Percentiles rank a stretch among this genome's conserved stretches.
Conservation (phyloP, 2,329 filamentous ascomycete genomes). For the Acrocalymma vagum region DNA sequence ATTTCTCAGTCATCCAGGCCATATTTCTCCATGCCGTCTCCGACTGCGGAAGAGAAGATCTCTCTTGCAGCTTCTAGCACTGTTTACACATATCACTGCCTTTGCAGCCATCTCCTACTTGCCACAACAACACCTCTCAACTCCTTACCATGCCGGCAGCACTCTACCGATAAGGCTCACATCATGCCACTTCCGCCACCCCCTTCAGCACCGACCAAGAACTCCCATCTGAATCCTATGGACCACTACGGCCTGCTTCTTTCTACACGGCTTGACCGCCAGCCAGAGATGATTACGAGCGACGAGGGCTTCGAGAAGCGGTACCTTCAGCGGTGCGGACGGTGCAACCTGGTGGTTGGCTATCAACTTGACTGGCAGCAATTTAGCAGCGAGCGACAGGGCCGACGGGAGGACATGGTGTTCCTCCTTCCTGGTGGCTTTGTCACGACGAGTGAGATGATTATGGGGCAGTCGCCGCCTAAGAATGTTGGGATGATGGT, state of each 20-base stretch:
- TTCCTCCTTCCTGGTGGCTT: slow-evolving; percentile 70
- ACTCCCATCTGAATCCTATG: slow-evolving; percentile 18
- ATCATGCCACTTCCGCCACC: slow-evolving; percentile 64
- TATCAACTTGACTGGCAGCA: slow-evolving; percentile 68
- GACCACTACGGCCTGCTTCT: slow-evolving; percentile 61
- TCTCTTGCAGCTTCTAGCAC: slow-evolving; percentile 44
- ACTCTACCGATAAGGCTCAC: slow-evolving; percentile 61
- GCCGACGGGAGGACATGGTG: slow-evolving; percentile 57
- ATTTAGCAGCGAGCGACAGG: slow-evolving; percentile 45
- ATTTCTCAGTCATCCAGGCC: slow-evolving; percentile 39
- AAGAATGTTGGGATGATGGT: slow-evolving; percentile 23
- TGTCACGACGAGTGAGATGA: slow-evolving; percentile 66
- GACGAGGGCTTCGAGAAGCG: slow-evolving; percentile 75
- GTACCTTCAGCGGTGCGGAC: slow-evolving; percentile 64
- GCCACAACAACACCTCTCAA: slow-evolving; percentile 64
- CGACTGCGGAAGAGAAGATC: slow-evolving; percentile 39
- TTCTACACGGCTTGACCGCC: slow-evolving; percentile 57
- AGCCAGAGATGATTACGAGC: slow-evolving; percentile 61
- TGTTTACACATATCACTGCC: slow-evolving; percentile 68
- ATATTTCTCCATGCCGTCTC: slow-evolving; percentile 44
- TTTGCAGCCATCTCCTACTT: slow-evolving; percentile 72
- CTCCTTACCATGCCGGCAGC: slow-evolving; percentile 60
- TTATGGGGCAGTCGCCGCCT: slow-evolving; percentile 44
- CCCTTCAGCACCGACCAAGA: slow-evolving; percentile 20
- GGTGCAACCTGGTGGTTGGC: slow-evolving; percentile 68